These are phyloP conservation scores for Diutina scorzettiae DNA, from an alignment of 1,139 yeast genomes.

Conservation along the genomic window DNA sequence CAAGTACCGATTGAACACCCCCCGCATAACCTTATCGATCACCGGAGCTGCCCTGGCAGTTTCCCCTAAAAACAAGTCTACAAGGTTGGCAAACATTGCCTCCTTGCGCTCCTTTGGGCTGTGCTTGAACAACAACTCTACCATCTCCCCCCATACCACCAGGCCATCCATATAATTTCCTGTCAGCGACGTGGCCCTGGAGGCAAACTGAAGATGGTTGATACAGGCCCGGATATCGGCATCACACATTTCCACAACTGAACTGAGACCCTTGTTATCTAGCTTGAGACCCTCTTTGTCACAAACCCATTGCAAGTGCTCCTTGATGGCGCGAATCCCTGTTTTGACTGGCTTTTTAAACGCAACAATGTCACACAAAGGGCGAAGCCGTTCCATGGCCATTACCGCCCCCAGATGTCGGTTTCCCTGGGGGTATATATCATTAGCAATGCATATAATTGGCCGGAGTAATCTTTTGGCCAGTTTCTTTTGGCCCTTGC, in stretches of 20 bases:
- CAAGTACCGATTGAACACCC: conserved; percentile 59
- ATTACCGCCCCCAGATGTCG: conserved; percentile 16
- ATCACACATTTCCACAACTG: conserved; percentile 60
- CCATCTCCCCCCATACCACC: conserved; percentile 48
- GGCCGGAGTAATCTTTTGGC: conserved; percentile 47
- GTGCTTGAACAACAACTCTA: conserved; percentile 42
- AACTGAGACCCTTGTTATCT: conserved; percentile 25
- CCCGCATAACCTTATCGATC: conserved; percentile 55
- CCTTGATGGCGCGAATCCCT: conserved; percentile 24
- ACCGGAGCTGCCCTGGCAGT: conserved; percentile 31
- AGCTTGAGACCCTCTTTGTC: conserved; percentile 21
- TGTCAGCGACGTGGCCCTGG: conserved; percentile 12
- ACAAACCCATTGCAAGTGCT: conserved; percentile 23
- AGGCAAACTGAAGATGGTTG: conserved; percentile 68
- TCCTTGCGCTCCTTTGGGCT: conserved; percentile 34
- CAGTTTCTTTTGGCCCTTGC: conserved; percentile 12
- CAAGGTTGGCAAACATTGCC: conserved; percentile 33
- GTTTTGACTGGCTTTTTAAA: conserved; percentile 41
- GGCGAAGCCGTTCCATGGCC: conserved; percentile 60
- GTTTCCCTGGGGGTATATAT: conserved; percentile 47
- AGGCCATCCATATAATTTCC: conserved; percentile 37
- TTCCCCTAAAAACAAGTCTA: conserved; percentile 23
- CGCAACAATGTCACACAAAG: conserved; percentile 56
- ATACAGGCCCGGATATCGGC: conserved; percentile 83
- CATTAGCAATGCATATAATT: conserved; percentile 86